Base-by-base conservation (phyloP, 441 rosid species). In the Kokia cookei region DNA sequence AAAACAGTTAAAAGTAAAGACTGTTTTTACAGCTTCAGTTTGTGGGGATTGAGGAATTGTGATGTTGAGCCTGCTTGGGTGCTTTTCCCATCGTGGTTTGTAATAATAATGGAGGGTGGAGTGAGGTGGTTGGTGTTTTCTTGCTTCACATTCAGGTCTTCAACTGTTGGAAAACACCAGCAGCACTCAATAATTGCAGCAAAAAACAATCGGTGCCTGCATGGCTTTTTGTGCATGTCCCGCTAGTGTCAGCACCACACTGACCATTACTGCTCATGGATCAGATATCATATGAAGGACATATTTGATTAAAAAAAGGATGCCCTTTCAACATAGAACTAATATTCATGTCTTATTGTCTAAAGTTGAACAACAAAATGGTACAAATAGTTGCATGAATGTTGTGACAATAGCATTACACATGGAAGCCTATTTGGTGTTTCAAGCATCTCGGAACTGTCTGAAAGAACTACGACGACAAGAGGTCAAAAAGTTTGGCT, bases 361-460 rank as follows among this genome's bases (percentile, higher is more conserved):
- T 19, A 26, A 22, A 54, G 27, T 19, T 54, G 60, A 55, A 19
- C 22, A 19, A 32, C 37, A 32, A 32, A 32, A 4, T 32, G 37
- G 37, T 32, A 32, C 37, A 32, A 32, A 32, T 32, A 32, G 37
- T 32, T 32, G 37, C 32, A 29, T 32, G 1, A 32, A 32, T 32
- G 37, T 32, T 32, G 37, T 51, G 96, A 94, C 71, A 86, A 78
- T 73, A 87, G 89, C 86, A 90, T 83, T 63, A 91, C 97, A 59
- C 37, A 4, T 32, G 6, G 37, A 32, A 32, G 7, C 37, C 37
- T 19, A 19, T 19, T 92, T 9, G 98, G 98, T 8, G 88, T 83
- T 73, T 87, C 94, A 2, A 88, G 77, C 84, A 82, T 89, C 65
- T 74, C 89, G 60, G 94, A 91, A 57, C 86, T 90, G 66, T 87